phyloP scores from a whole-genome alignment of 441 rosid species.

The Euphorbia corollata region DNA sequence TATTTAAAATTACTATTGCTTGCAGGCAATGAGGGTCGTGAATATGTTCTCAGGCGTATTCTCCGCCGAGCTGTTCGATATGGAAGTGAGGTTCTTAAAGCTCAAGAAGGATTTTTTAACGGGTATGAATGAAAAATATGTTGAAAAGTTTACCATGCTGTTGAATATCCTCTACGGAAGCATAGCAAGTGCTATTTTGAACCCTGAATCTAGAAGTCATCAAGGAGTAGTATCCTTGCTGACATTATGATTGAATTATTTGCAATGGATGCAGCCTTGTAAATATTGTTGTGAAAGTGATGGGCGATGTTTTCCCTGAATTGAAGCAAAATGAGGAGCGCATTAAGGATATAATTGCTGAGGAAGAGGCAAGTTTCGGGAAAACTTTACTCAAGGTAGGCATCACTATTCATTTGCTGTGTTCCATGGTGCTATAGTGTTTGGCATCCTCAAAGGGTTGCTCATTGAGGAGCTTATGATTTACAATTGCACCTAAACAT shows the following conservation, averaged over 20 bases:
- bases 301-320: slow-evolving; percentile 92
- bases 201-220: background rate
- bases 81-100: slow-evolving; percentile 85
- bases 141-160: background rate
- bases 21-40: slow-evolving; percentile 94
- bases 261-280: slow-evolving; percentile 58
- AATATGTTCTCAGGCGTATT: slow-evolving; percentile 90
- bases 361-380: slow-evolving; percentile 91
- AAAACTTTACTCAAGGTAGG: slow-evolving; percentile 86
- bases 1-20: slow-evolving; percentile 13
- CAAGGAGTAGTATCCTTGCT: background rate
- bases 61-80: slow-evolving; percentile 98
- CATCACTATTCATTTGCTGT: background rate
- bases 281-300: slow-evolving; percentile 52
- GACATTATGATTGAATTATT: slow-evolving; percentile 6
- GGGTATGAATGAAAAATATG: slow-evolving; percentile 40
- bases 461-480: background rate
- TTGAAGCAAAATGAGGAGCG: slow-evolving; percentile 66
- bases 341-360: slow-evolving; percentile 63
- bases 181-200: background rate
- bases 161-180: background rate
- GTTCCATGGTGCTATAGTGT: background rate
- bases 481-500: background rate
- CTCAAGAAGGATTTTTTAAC: slow-evolving; percentile 83
- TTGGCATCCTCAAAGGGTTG: background rate